phyloP scores from a whole-genome alignment of 768 basidiomycete genomes.

The Russula sp. region DNA sequence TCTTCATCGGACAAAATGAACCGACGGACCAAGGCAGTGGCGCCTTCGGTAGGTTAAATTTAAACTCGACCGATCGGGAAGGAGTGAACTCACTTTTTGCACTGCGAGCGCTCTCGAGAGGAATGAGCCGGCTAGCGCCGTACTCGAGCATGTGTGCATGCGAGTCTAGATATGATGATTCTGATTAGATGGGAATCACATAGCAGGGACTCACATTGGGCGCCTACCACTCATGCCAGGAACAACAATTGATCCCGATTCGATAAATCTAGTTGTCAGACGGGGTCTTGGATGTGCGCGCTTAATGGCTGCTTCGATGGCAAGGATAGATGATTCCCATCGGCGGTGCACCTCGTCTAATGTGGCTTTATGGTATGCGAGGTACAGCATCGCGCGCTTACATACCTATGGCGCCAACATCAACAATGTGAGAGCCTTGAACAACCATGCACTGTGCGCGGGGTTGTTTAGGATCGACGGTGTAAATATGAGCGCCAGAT shows the following conservation, averaged over 20 bases:
- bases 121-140: slow-evolving; percentile 58
- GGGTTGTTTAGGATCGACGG: slow-evolving; percentile 51
- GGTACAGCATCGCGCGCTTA: slow-evolving; percentile 10
- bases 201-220: background rate
- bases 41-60: slow-evolving; percentile 38
- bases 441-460: slow-evolving; percentile 62
- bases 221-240: slow-evolving; percentile 67
- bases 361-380: slow-evolving; percentile 8
- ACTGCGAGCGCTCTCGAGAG: slow-evolving; percentile 56
- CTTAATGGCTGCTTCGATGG: slow-evolving; percentile 22
- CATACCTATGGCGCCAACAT: slow-evolving; percentile 53
- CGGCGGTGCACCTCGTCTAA: slow-evolving; percentile 40
- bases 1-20: slow-evolving; percentile 57
- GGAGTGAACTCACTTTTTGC: slow-evolving; percentile 42
- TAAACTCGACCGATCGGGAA: slow-evolving; percentile 1
- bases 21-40: slow-evolving; percentile 52
- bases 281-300: slow-evolving; percentile 26
- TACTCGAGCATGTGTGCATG: slow-evolving; percentile 78
- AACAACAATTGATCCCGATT: slow-evolving; percentile 53
- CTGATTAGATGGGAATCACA: slow-evolving; percentile 23
- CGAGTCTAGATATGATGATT: slow-evolving; percentile 46
- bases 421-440: slow-evolving; percentile 43
- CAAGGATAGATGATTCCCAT: slow-evolving; percentile 33
- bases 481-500: slow-evolving; percentile 50
- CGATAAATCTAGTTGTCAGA: slow-evolving; percentile 44